Base-by-base conservation (phyloP, 495 filamentous ascomycete species). In the Neurospora tetrasperma region DNA sequence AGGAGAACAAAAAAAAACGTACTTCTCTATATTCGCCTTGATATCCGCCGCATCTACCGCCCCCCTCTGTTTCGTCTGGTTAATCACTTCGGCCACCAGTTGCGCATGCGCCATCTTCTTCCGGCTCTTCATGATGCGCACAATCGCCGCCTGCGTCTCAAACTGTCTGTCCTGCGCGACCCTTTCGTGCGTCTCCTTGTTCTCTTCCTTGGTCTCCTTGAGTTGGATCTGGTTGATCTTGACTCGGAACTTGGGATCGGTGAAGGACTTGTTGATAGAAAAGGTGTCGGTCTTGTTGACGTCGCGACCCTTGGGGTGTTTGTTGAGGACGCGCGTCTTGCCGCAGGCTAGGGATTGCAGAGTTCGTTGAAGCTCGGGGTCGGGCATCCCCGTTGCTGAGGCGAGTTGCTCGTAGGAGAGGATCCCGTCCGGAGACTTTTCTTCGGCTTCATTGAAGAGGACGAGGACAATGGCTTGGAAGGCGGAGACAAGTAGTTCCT, bases 171-270 rank as follows among this genome's bases (percentile, higher is more conserved):
- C 96, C 40, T 91, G 90, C 3, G 90, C 91, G 0, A 98, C 94
- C 5, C 92, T 86, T 82, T 97, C 91, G 79, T 98, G 93, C 3
- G 94, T 98, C 76, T 91, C 92, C 80, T 94, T 91, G 80, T 97
- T 97, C 84, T 99, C 96, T 75, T 86, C 83, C 70, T 83, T 84
- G 2, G 96, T 98, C 83, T 98, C 96, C 80, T 94, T 95, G 69
- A 98, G 87, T 82, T 99, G 96, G 73, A 99, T 93, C 82, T 96
- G 93, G 82, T 98, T 99, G 85, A 98, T 97, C 85, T 99, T 98
- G 82, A 99, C 90, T 72, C 94, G 90, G 82, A 91, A 92, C 82
- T 97, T 97, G 39, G 87, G 86, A 75, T 97, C 91, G 20, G 82
- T 82, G 81, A 99, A 99, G 20, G 76, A 79, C 38, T 84, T 74